Evolutionary conservation across 31 red algal genomes (phyloP), one percentile per base, ranked within the genome.

Genomic region (Pterothamnion heteromorphum): DNA sequence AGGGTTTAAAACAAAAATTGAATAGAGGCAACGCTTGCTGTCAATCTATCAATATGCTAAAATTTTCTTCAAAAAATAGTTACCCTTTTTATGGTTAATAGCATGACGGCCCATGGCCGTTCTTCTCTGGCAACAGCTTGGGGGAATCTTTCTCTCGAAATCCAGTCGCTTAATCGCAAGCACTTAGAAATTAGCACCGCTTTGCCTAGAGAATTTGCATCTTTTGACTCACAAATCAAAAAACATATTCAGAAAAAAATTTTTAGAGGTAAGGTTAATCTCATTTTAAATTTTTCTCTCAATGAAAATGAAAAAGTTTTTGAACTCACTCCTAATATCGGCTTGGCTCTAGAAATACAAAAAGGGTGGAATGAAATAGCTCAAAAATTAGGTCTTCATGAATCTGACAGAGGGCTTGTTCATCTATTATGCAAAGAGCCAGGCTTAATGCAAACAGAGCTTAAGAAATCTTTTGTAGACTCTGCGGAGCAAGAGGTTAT

Each of bases 51-150:
- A 41, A 41, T 41, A 41, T 41, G 38, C 38, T 41, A 41, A 41
- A 41, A 41, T 41, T 41, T 41, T 41, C 38, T 41, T 41, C 38
- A 41, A 41, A 41, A 41, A 41, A 41, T 41, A 41, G 38, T 41
- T 41, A 41, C 38, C 38, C 38, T 41, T 41, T 41, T 41, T 41
- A 41, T 41, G 38, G 38, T 97, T 80, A 91, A 74, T 27, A 97
- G 96, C 74, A 97, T 97, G 96, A 97, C 96, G 2, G 96, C 94
- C 3, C 95, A 91, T 92, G 94, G 96, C 34, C 37, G 84, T 22
- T 83, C 76, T 9, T 74, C 84, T 37, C 91, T 86, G 30, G 80
- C 22, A 86, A 43, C 87, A 31, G 91, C 72, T 35, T 36, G 90
- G 37, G 87, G 74, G 26, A 35, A 71, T 5, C 89, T 98, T 23